Conservation (phyloP, 352 stramenopile species). For the Phytophthora meadii region DNA sequence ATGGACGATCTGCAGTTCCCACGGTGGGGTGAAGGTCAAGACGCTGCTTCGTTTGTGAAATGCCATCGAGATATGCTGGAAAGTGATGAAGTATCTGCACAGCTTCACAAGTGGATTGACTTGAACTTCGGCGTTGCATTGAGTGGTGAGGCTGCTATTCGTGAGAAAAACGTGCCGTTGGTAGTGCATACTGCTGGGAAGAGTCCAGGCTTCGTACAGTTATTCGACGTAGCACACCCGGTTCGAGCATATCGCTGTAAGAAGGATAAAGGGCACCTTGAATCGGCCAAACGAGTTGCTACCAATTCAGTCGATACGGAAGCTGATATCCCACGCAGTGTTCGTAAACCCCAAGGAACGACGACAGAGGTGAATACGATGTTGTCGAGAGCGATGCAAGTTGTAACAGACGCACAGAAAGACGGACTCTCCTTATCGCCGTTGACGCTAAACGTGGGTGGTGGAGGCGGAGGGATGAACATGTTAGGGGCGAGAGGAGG, state of each 20-base stretch:
- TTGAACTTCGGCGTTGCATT: conserved; percentile 94
- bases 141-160: conserved; percentile 77
- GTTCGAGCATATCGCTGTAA: conserved; percentile 14
- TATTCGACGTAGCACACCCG: conserved; percentile 63
- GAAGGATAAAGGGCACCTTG: neutral
- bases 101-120: conserved; percentile 96
- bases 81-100: conserved; percentile 81
- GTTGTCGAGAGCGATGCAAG: conserved; percentile 44
- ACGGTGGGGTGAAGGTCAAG: conserved; percentile 61
- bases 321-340: conserved; percentile 9
- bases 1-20: conserved; percentile 84
- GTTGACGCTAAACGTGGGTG: conserved; percentile 10
- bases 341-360: conserved; percentile 20
- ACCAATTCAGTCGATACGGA: conserved; percentile 6
- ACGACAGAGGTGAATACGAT: conserved; percentile 46
- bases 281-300: conserved; percentile 5
- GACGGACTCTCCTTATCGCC: conserved; percentile 19
- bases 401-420: conserved; percentile 38
- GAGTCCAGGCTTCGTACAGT: conserved; percentile 79
- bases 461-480: conserved; percentile 13
- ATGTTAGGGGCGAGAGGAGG: conserved; percentile 18
- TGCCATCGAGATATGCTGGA: conserved; percentile 94
- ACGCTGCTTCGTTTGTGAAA: conserved; percentile 73
- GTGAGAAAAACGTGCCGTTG: conserved; percentile 93
- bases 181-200: conserved; percentile 53